Conservation (phyloP, 139 green algal species). For the Closterium sp. region DNA sequence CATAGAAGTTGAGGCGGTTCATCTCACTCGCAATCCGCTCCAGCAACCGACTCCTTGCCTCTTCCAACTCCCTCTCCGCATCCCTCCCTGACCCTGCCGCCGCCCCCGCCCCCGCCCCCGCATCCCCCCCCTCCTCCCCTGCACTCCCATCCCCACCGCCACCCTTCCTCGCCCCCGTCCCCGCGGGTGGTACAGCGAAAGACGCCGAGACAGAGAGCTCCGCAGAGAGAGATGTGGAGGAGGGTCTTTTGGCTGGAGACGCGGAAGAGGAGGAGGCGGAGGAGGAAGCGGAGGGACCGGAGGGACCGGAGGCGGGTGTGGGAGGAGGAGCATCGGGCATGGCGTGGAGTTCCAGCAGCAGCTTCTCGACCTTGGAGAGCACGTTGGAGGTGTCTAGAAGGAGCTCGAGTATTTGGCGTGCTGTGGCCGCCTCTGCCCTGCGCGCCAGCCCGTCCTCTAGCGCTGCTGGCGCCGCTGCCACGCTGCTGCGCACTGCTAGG, state of each 20-base stretch:
- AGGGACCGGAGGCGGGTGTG: background rate
- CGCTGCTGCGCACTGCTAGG: constrained; percentile 50
- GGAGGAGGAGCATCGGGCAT: constrained; percentile 6
- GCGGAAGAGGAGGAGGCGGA: background rate
- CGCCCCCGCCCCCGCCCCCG: background rate
- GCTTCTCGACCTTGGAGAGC: constrained; percentile 91
- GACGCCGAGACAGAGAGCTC: too few relatives aligned
- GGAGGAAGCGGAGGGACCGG: background rate
- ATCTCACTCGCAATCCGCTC: constrained; percentile 87
- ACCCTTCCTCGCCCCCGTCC: background rate
- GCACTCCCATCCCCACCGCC: background rate
- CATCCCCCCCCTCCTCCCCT: background rate
- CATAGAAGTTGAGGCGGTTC: constrained; percentile 79
- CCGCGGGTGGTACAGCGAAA: too few relatives aligned
- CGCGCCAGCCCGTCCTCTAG: constrained; percentile 71
- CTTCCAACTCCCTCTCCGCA: constrained; percentile 49
- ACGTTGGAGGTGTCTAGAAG: constrained; percentile 80
- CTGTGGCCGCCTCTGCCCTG: constrained; percentile 69
- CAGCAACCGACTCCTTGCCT: constrained; percentile 68
- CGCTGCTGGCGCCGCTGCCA: constrained; percentile 61
- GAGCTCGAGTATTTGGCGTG: constrained; percentile 77
- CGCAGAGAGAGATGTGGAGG: background rate
- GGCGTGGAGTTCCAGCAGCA: constrained; percentile 72
- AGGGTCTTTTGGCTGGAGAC: background rate
- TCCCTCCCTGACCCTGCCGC: constrained; percentile 4